Evolutionary conservation across 768 basidiomycete genomes (phyloP).

Genomic region (Mycena capillaripes): DNA sequence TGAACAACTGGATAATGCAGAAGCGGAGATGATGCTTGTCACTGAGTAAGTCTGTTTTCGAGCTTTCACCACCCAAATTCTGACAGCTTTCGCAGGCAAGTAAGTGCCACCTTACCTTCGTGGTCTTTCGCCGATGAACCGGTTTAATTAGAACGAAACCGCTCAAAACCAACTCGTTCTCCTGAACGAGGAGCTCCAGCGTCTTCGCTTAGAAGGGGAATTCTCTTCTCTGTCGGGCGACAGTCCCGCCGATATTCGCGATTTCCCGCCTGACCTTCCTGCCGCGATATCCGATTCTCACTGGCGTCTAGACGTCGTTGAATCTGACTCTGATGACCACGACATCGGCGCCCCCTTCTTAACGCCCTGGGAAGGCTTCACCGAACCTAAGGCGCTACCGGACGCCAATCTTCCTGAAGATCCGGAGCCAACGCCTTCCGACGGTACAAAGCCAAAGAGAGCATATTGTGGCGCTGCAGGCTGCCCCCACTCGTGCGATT

Average conservation of each 20-base stretch:
- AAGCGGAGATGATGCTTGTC: constrained; percentile 25
- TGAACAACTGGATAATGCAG: constrained; percentile 23
- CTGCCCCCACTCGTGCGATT: constrained; percentile 40
- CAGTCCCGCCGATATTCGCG: constrained; percentile 28
- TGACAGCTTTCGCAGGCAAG: constrained; percentile 29
- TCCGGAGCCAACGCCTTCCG: not conserved
- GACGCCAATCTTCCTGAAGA: constrained; percentile 28
- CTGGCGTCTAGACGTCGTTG: not conserved
- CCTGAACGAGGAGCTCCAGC: constrained; percentile 34
- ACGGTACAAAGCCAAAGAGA: not conserved
- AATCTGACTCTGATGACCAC: not conserved
- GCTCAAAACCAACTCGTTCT: constrained; percentile 35
- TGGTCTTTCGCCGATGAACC: not conserved
- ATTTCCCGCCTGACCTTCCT: constrained; percentile 17
- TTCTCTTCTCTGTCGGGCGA: constrained; percentile 37
- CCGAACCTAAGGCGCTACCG: constrained; percentile 15
- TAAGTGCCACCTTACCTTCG: constrained; percentile 12
- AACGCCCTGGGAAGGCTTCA: constrained; percentile 26
- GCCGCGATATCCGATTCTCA: constrained; percentile 10
- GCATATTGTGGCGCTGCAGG: constrained; percentile 37
- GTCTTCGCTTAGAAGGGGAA: constrained; percentile 22
- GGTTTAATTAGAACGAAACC: constrained; percentile 30
- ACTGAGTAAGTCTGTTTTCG: constrained; percentile 23
- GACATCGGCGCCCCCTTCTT: constrained; percentile 26
- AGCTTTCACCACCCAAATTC: not conserved